Conservation (phyloP, 345 rosid species). For the Arabis hirsuta region DNA sequence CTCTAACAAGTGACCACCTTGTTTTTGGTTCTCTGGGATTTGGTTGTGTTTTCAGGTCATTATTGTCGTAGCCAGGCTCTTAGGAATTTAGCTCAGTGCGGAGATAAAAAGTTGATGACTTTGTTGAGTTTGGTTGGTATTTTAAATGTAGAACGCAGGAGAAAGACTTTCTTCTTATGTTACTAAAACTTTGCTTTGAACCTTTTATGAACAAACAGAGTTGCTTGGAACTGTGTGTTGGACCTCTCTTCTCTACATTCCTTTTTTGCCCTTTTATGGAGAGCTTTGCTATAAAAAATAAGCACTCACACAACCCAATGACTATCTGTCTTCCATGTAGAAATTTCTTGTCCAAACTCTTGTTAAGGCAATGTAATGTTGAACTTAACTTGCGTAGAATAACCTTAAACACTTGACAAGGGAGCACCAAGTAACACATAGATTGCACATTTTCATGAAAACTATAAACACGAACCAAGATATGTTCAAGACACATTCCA, state of each 20-base stretch:
- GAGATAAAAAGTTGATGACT: slow-evolving; percentile 35
- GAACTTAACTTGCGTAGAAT: background rate
- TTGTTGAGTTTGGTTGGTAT: slow-evolving; percentile 41
- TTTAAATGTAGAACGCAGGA: slow-evolving; percentile 38
- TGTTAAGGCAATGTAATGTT: too few relatives aligned
- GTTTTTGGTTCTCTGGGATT: slow-evolving; percentile 6
- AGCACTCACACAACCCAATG: background rate
- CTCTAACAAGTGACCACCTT: slow-evolving; percentile 38
- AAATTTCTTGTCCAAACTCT: slow-evolving; percentile 36
- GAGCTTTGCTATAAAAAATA: background rate
- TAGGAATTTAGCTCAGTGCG: slow-evolving; percentile 39
- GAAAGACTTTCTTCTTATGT: slow-evolving; percentile 31
- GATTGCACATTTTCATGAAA: background rate
- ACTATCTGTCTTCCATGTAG: background rate
- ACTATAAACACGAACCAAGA: slow-evolving; percentile 15
- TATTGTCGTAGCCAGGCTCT: slow-evolving; percentile 37
- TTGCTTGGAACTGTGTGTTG: slow-evolving; percentile 28
- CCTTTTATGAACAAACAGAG: slow-evolving; percentile 26
- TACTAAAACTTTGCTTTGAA: slow-evolving; percentile 26
- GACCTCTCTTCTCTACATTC: slow-evolving; percentile 4
- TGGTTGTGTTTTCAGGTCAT: slow-evolving; percentile 6
- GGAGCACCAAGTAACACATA: background rate
- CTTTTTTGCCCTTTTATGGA: background rate
- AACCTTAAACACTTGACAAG: slow-evolving; percentile 2
- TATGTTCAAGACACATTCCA: slow-evolving; percentile 15